These are phyloP conservation scores for Lactifluus hygrophoroides DNA, from an alignment of 768 basidiomycete genomes.

Conservation along the genomic window DNA sequence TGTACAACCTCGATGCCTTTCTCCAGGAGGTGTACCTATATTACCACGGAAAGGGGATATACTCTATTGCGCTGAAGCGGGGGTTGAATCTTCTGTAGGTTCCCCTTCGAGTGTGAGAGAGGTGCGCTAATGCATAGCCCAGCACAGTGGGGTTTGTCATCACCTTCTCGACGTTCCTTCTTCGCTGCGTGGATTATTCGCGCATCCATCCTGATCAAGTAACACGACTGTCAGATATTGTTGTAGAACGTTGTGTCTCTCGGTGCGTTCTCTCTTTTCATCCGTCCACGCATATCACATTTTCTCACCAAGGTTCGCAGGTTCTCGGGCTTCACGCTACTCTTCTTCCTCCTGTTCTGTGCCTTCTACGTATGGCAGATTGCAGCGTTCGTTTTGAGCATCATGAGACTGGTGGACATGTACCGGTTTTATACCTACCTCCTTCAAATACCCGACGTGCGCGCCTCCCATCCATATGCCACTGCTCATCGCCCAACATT, in stretches of 20 bases:
- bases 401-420: slow-evolving; percentile 83
- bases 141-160: slow-evolving; percentile 99
- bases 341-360: slow-evolving; percentile 82
- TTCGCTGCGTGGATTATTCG: slow-evolving; percentile 92
- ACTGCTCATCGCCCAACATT: slow-evolving; percentile 2
- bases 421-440: slow-evolving; percentile 94
- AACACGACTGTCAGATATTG: slow-evolving; percentile 66
- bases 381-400: slow-evolving; percentile 62
- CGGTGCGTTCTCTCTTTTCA: slow-evolving; percentile 45
- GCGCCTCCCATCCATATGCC: slow-evolving; percentile 22
- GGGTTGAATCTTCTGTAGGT: slow-evolving; percentile 93
- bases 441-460: slow-evolving; percentile 88
- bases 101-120: slow-evolving; percentile 19
- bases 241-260: slow-evolving; percentile 77
- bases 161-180: slow-evolving; percentile 92
- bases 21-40: slow-evolving; percentile 93
- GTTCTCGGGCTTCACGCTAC: slow-evolving; percentile 73
- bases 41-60: slow-evolving; percentile 95
- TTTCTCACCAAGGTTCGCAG: slow-evolving; percentile 30
- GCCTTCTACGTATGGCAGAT: slow-evolving; percentile 88
- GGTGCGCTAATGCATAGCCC: slow-evolving; percentile 25
- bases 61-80: slow-evolving; percentile 83
- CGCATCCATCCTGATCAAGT: slow-evolving; percentile 59
- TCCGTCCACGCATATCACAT: neutral
- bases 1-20: slow-evolving; percentile 93